Evolutionary conservation across 179 eudicot genomes (phyloP), one percentile per base, ranked within the genome.

Genomic region (Spinacia oleracea): DNA sequence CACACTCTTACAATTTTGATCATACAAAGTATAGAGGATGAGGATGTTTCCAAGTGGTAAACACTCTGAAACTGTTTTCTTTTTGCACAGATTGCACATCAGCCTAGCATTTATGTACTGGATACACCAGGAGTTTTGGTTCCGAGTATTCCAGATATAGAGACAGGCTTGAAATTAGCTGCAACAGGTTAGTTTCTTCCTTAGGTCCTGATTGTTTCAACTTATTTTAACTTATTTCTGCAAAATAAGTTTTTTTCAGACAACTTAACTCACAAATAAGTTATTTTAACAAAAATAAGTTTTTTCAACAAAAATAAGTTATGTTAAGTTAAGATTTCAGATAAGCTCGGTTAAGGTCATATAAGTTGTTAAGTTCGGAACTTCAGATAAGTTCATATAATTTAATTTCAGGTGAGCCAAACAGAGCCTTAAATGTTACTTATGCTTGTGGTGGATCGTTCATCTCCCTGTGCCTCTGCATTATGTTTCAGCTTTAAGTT

Each of bases 71-170:
- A n/a, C 77, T 68, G 58, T 59, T 58, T 76, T 79, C 45, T 65
- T 60, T 35, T 62, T 86, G 65, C 65, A 27, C 92, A 96, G 98
- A 93, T 96, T 85, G 97, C 99, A 27, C 91, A 96, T 74, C 89
- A 85, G 76, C 99, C 99, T 80, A 96, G 98, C 90, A 96, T 96
- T 75, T 96, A 96, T 84, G 96, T 96, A 73, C 81, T 89, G 87
- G 99, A 96, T 85, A 90, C 99, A n/a, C 98, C 98, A 9, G 99
- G 99, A 84, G 98, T 96, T 77, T 84, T 96, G 80, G 94, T 92
- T 77, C 99, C 98, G 56, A 91, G 91, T 79, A 96, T 96, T 70
- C 87, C 96, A 64, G 92, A 96, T 80, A 88, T 96, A 76, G 99
- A 91, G 83, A 93, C 98, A 46, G 99, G 98, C 70, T 83, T 93